Conservation (phyloP, 495 filamentous ascomycete species). For the Evansstolkia leycettana region DNA sequence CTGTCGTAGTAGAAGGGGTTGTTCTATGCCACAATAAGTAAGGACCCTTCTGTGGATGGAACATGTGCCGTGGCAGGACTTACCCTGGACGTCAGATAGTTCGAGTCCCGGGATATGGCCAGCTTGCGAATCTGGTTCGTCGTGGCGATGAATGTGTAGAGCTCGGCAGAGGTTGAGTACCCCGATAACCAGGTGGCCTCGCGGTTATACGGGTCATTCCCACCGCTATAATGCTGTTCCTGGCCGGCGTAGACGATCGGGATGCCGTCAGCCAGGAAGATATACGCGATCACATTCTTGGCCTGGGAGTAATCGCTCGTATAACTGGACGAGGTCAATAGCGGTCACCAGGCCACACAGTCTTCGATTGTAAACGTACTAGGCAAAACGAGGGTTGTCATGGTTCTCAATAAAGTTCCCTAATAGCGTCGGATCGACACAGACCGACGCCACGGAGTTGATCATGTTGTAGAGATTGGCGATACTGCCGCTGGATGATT, state of each 20-base stretch:
- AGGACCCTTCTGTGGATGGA: slow-evolving; percentile 1
- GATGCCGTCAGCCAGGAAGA: slow-evolving; percentile 57
- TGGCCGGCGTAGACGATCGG: slow-evolving; percentile 60
- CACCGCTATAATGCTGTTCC: slow-evolving; percentile 60
- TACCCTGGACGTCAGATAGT: slow-evolving; percentile 39
- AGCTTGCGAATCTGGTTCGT: slow-evolving; percentile 49
- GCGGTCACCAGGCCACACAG: neutral
- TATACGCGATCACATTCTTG: slow-evolving; percentile 60
- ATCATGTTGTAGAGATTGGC: slow-evolving; percentile 46
- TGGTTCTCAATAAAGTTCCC: slow-evolving; percentile 76
- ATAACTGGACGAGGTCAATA: slow-evolving; percentile 24
- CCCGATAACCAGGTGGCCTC: slow-evolving; percentile 63
- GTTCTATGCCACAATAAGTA: too few species aligned
- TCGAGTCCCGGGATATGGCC: slow-evolving; percentile 31
- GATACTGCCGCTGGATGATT: slow-evolving; percentile 45
- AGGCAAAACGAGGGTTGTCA: slow-evolving; percentile 57
- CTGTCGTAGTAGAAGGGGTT: slow-evolving; percentile 43
- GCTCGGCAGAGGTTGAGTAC: slow-evolving; percentile 45
- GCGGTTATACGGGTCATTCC: slow-evolving; percentile 52
- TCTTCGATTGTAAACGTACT: slow-evolving; percentile 12
- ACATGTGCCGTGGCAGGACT: neutral
- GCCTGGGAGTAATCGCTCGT: slow-evolving; percentile 38
- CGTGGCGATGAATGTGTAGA: slow-evolving; percentile 49
- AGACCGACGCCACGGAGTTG: slow-evolving; percentile 39
- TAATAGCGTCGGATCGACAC: slow-evolving; percentile 49